phyloP scores from a whole-genome alignment of 2,329 filamentous ascomycete genomes.

The Aspergillus persii region DNA sequence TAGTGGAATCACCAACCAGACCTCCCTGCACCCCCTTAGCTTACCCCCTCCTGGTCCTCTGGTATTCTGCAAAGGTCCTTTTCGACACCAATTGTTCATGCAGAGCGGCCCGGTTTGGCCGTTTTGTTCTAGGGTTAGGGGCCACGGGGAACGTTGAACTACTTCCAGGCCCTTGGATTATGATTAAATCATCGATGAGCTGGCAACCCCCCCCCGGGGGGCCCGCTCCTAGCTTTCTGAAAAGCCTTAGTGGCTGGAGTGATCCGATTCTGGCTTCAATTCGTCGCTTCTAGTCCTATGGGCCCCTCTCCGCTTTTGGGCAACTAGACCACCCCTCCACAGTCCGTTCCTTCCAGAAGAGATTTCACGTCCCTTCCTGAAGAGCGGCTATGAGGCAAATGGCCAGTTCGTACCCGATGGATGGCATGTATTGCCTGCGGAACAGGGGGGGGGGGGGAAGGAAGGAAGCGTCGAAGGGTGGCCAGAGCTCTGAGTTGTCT shows the following conservation, averaged over 20 bases:
- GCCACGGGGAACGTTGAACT: not conserved
- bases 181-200: slow-evolving; percentile 28
- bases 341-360: slow-evolving; percentile 19
- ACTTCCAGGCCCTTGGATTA: slow-evolving; percentile 9
- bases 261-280: slow-evolving; percentile 20
- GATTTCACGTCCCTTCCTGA: slow-evolving; percentile 8
- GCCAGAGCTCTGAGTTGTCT: slow-evolving; percentile 27
- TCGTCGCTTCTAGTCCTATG: slow-evolving; percentile 20
- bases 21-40: not conserved
- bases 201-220: slow-evolving; percentile 24
- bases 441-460: slow-evolving; percentile 8
- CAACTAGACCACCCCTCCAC: slow-evolving; percentile 19
- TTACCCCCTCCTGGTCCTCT: slow-evolving; percentile 6
- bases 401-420: slow-evolving; percentile 23
- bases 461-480: not conserved
- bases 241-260: slow-evolving; percentile 11
- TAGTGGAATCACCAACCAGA: slow-evolving; percentile 3
- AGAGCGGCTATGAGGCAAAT: slow-evolving; percentile 19
- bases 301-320: slow-evolving; percentile 32
- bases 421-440: slow-evolving; percentile 6
- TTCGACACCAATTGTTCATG: slow-evolving; percentile 24
- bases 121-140: slow-evolving; percentile 17
- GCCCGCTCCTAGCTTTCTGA: slow-evolving; percentile 20
- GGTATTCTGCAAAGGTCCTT: slow-evolving; percentile 12
- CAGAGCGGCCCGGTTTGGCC: slow-evolving; percentile 28